phyloP scores from a whole-genome alignment of 345 rosid genomes.

The Gynandropsis gynandra region DNA sequence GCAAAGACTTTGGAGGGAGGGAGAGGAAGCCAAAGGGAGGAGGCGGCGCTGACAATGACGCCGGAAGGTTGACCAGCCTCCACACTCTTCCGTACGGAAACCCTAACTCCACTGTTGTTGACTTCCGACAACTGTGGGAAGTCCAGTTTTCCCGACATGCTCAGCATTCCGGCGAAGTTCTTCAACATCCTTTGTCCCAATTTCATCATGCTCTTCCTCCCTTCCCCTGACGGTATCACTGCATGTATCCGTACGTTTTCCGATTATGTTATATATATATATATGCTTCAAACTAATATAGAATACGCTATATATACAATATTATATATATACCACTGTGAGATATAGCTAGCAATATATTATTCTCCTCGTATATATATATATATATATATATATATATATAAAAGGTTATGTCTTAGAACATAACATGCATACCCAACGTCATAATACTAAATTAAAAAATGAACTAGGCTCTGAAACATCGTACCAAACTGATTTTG shows the following conservation, averaged over 20 bases:
- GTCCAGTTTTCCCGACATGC: slow-evolving; percentile 45
- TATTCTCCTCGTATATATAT: too few species aligned
- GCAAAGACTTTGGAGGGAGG: slow-evolving; percentile 37
- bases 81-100: slow-evolving; percentile 34
- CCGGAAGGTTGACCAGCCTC: slow-evolving; percentile 51
- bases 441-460: too few species aligned
- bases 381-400: too few species aligned
- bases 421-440: too few species aligned
- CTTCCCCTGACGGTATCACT: slow-evolving; percentile 28
- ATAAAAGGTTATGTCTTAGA: too few species aligned
- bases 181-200: slow-evolving; percentile 63
- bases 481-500: too few species aligned
- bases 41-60: slow-evolving; percentile 46
- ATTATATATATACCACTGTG: too few species aligned
- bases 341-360: too few species aligned
- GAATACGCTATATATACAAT: too few species aligned
- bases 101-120: slow-evolving; percentile 44
- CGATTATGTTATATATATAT: not conserved
- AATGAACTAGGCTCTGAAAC: too few species aligned
- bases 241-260: not conserved
- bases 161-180: slow-evolving; percentile 39
- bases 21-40: slow-evolving; percentile 53
- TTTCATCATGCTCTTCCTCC: slow-evolving; percentile 43
- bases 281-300: too few species aligned
- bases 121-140: slow-evolving; percentile 39